These are phyloP conservation scores for Nematocida sp. DNA, from an alignment of 371 early-diverging fungal species.

Conservation along the genomic window DNA sequence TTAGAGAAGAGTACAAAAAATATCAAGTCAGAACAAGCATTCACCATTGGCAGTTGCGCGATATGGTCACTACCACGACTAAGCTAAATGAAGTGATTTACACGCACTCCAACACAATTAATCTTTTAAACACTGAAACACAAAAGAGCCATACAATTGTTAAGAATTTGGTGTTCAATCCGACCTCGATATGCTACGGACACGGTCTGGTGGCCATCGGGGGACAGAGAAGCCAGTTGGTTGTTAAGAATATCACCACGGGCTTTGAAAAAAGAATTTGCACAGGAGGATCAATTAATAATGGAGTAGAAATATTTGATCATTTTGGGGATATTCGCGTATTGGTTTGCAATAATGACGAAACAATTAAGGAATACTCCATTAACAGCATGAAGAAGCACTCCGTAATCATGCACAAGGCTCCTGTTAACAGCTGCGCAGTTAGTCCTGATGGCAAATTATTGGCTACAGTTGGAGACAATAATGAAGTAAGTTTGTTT, in stretches of 20 bases:
- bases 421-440: conserved; percentile 68
- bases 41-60: conserved; percentile 78
- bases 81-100: conserved; percentile 48
- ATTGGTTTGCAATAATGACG: conserved; percentile 82
- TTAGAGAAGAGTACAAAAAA: conserved; percentile 38
- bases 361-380: conserved; percentile 77
- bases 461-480: conserved; percentile 78
- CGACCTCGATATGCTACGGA: conserved; percentile 52
- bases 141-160: conserved; percentile 39
- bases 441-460: conserved; percentile 76
- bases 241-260: conserved; percentile 71
- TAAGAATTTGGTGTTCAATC: conserved; percentile 53
- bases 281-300: conserved; percentile 80
- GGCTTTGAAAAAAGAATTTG: conserved; percentile 70
- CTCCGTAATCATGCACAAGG: conserved; percentile 68
- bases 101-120: conserved; percentile 45
- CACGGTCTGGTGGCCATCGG: conserved; percentile 77
- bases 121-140: conserved; percentile 46
- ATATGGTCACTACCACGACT: conserved; percentile 68
- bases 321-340: conserved; percentile 70
- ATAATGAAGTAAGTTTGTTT: conserved; percentile 74
- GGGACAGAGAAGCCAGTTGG: conserved; percentile 78
- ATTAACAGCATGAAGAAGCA: conserved; percentile 72
- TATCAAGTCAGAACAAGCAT: conserved; percentile 55
- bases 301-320: conserved; percentile 74